phyloP scores from a whole-genome alignment of 169 alveolate genomes.

The Plasmodium knowlesi region DNA sequence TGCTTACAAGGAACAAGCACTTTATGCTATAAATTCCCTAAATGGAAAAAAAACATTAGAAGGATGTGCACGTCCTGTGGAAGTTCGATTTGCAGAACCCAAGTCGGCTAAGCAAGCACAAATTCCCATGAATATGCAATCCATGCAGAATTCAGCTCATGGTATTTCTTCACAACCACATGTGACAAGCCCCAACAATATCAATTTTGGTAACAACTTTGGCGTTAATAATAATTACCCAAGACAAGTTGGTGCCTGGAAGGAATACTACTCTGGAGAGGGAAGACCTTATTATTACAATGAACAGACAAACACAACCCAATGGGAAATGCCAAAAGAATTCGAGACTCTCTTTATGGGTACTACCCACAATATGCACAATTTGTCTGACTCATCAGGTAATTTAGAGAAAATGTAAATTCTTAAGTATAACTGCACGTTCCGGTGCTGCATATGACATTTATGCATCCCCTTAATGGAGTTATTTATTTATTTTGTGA shows the following conservation, averaged over 20 bases:
- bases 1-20: slow-evolving; percentile 91
- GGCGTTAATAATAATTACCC: slow-evolving; percentile 83
- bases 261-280: slow-evolving; percentile 89
- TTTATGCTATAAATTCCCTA: slow-evolving; percentile 87
- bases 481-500: background rate
- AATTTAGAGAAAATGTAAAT: slow-evolving; percentile 8
- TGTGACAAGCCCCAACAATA: slow-evolving; percentile 57
- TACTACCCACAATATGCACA: slow-evolving; percentile 58
- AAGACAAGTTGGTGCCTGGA: slow-evolving; percentile 89
- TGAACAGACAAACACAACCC: slow-evolving; percentile 89
- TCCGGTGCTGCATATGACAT: background rate
- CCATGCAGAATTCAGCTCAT: slow-evolving; percentile 63
- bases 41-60: slow-evolving; percentile 87
- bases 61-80: slow-evolving; percentile 90
- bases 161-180: slow-evolving; percentile 58
- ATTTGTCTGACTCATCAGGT: slow-evolving; percentile 77
- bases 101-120: slow-evolving; percentile 77
- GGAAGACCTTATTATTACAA: slow-evolving; percentile 90
- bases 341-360: slow-evolving; percentile 77
- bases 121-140: slow-evolving; percentile 46
- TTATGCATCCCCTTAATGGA: background rate
- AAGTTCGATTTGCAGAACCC: slow-evolving; percentile 91
- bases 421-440: background rate
- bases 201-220: slow-evolving; percentile 29
- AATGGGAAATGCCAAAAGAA: slow-evolving; percentile 93